Base-by-base conservation (phyloP, 2,329 filamentous ascomycete species). In the Lachnellula occidentalis region DNA sequence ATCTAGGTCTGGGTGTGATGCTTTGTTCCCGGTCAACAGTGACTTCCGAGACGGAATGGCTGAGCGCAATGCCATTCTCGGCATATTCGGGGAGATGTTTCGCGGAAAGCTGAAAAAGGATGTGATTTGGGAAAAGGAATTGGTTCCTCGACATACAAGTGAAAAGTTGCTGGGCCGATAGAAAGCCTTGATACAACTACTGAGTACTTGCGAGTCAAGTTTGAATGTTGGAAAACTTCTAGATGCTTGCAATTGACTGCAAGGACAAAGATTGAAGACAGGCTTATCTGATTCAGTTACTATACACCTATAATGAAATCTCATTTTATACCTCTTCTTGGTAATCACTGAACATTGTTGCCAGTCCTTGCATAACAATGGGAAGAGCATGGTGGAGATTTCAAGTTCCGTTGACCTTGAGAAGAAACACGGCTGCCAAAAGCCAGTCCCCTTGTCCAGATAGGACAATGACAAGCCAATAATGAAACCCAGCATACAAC, bases 1-100 rank as follows among this genome's bases (percentile, higher is more conserved):
- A 27, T 34, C 17, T 48, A 27, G 37, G 27, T 48, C 46, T 48
- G 46, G 46, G 19, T 27, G 27, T 14, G 46, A 48, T 48, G 19
- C 31, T 37, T 37, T 48, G n/a, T 48, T 48, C n/a, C 17, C 46
- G 21, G 24, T 48, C n/a, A 48, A 48, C 31, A 48, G 46, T 37
- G 46, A 48, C 37, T 48, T 48, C 5, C 46, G 46, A 48, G 46
- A 48, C n/a, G 46, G 46, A 34, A 48, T 48, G 46, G 46, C 46
- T 48, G 46, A 48, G 46, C 24, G 46, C 17, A 34, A 48, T 48
- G 27, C 36, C 17, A 48, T 34, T 12, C 34, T 48, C 31, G 22
- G 27, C 22, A 37, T 48, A 9, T 48, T 48, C 21, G 46, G 46
- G 34, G 15, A 48, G 46, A 37, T 48, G 17, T 48, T 34, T 48